Base-by-base conservation (phyloP, 768 basidiomycete genomes). In the Boletellus ananiceps region DNA sequence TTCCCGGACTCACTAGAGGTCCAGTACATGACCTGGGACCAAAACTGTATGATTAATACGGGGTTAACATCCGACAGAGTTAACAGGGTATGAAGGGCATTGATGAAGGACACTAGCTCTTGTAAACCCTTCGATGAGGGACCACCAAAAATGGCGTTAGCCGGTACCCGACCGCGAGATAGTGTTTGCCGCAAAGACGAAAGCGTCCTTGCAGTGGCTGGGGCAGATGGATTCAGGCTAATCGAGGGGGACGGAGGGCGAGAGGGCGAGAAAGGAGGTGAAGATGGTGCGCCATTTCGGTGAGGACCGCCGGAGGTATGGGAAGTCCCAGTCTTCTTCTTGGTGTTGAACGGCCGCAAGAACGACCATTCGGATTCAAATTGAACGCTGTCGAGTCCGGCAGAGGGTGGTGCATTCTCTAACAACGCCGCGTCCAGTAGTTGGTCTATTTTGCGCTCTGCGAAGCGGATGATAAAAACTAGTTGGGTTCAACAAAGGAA, bases 21-120 rank as follows among this genome's bases (percentile, higher is more conserved):
- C 96, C 96, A 99, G 65, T 94, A 97, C 74, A 96, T 86, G n/a
- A 96, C 83, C 68, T 99, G 96, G 1, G 93, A 94, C 84, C 93
- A 95, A 43, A 94, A 76, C 65, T 99, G 96, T 6, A 86, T 83
- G 44, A 83, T 84, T 15, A 97, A 73, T 8, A 80, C 84, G 13
- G 96, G 92, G 62, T 97, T 97, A 56, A 97, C 81, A 49, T 93
- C 88, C 40, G 94, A 91, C 34, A 93, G 71, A 18, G 83, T 79
- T 14, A 99, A 74, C 29, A 98, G 70, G 12, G 87, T 83, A 49
- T 98, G 85, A 5, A 97, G 74, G 19, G 89, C 86, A 3, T 90
- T 88, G 37, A 99, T 76, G 64, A 95, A 86, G 1, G 84, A 76
- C 14, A 84, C 87, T 46, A 98, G 67, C 39, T 85, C 81, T 38